Conservation (phyloP, 2,329 filamentous ascomycete species). For the Colletotrichum viniferum region DNA sequence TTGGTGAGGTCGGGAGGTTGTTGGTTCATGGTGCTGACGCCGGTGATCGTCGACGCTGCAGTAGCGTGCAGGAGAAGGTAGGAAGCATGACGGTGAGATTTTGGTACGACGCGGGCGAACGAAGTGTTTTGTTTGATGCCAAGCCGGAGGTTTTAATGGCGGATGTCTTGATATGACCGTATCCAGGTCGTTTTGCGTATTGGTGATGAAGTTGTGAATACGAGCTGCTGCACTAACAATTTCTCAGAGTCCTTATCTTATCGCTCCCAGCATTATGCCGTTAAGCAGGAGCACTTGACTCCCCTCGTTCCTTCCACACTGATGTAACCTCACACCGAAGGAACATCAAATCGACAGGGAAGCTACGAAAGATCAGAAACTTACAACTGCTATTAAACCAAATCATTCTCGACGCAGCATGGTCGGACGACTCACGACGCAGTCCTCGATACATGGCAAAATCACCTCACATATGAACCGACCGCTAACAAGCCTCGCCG, state of each 20-base stretch:
- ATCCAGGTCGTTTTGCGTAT: not conserved
- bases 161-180: not conserved
- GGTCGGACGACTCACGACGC: not conserved
- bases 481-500: accelerated
- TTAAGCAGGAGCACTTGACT: not conserved
- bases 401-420: not conserved
- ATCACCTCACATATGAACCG: not conserved
- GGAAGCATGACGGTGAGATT: not conserved
- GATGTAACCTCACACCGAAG: not conserved
- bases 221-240: not conserved
- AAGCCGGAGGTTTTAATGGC: not conserved
- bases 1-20: not conserved
- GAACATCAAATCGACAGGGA: not conserved
- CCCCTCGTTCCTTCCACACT: not conserved
- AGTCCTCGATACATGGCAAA: not conserved
- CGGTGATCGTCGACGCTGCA: not conserved
- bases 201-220: not conserved
- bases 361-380: not conserved
- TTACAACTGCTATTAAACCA: not conserved
- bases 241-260: not conserved
- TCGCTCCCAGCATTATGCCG: not conserved
- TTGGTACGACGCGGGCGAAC: not conserved
- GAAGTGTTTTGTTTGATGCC: not conserved
- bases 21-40: not conserved
- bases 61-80: not conserved